Base-by-base conservation (phyloP, 352 stramenopile genomes). In the Globisporangium okanoganense region DNA sequence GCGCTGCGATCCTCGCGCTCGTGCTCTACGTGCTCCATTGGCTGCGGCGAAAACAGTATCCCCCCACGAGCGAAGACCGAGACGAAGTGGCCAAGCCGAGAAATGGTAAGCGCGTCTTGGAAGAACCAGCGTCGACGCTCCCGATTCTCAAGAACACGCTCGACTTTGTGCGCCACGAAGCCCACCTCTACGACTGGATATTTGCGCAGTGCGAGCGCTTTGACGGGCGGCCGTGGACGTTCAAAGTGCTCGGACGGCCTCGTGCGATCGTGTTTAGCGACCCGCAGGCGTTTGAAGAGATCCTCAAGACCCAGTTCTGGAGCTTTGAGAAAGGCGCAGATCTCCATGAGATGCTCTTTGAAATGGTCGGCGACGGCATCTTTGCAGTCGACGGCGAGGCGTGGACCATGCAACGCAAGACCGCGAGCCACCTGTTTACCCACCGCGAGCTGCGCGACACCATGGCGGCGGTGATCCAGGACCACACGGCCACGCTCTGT, bases 391-490 rank as follows among this genome's bases (percentile, higher is more conserved):
- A 59, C 38, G 38, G 53, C 16, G 36, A 49, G 14, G 10, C 29
- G 49, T 71, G 65, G 65, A 13, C 36, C 5, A 58, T 45, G 54
- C 65, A 71, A 43, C 65, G 65, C 24, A 71, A 71, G 51, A 69
- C 48, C 1, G 47, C 51, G 14, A 69, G 54, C 31, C 45, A 69
- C 22, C 49, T 71, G 29, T 71, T 71, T 24, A 61, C 61, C 16
- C 40, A 61, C 16, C 53, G 56, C 3, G 40, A 59, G 47, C 50
- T 71, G 35, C 61, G 65, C 6, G 54, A 69, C 3, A 55, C 41
- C 9, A 64, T 71, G 65, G 43, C 50, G 6, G 36, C 29, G 33
- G 64, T 50, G 24, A 54, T 70, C 40, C 53, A 70, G n/a, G 38
- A 48, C 12, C 61, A 71, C 20, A 62, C 48, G 20, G n/a, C 35